phyloP scores from a whole-genome alignment of 2,329 filamentous ascomycete genomes.

The Aspergillus pseudoglaucus region DNA sequence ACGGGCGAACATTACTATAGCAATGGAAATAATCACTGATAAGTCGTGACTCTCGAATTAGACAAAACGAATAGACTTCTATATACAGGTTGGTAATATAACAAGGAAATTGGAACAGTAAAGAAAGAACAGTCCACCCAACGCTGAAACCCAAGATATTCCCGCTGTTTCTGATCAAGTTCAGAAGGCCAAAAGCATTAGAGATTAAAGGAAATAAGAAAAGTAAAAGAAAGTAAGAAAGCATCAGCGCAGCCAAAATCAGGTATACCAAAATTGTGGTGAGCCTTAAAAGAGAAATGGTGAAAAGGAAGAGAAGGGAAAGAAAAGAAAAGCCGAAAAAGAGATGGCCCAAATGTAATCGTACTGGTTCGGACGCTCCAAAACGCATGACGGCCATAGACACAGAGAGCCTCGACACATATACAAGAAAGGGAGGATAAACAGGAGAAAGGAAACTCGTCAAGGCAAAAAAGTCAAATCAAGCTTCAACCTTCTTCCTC shows the following conservation, averaged over 20 bases:
- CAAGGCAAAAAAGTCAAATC: slow-evolving; percentile 8
- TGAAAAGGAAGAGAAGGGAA: neutral
- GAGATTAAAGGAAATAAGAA: slow-evolving; percentile 6
- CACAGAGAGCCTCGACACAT: slow-evolving; percentile 6
- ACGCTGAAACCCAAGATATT: neutral
- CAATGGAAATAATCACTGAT: too few relatives aligned
- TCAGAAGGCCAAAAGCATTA: slow-evolving; percentile 1
- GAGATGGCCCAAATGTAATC: slow-evolving; percentile 5
- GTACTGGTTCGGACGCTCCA: slow-evolving; percentile 11
- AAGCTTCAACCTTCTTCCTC: slow-evolving; percentile 24
- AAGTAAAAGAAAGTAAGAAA: neutral
- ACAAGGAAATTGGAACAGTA: neutral
- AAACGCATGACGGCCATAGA: slow-evolving; percentile 5
- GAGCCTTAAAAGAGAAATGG: neutral
- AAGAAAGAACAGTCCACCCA: neutral
- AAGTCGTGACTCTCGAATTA: too few relatives aligned
- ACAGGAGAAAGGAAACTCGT: slow-evolving; percentile 1
- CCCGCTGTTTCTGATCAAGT: slow-evolving; percentile 1
- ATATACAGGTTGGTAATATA: neutral
- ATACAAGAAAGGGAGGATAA: slow-evolving; percentile 4
- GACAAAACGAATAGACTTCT: neutral
- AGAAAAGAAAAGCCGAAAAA: slow-evolving; percentile 3
- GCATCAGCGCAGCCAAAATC: neutral
- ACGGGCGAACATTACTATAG: neutral
- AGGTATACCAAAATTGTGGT: slow-evolving; percentile 2